phyloP scores from a whole-genome alignment of 768 basidiomycete genomes.

The Russula virescens region DNA sequence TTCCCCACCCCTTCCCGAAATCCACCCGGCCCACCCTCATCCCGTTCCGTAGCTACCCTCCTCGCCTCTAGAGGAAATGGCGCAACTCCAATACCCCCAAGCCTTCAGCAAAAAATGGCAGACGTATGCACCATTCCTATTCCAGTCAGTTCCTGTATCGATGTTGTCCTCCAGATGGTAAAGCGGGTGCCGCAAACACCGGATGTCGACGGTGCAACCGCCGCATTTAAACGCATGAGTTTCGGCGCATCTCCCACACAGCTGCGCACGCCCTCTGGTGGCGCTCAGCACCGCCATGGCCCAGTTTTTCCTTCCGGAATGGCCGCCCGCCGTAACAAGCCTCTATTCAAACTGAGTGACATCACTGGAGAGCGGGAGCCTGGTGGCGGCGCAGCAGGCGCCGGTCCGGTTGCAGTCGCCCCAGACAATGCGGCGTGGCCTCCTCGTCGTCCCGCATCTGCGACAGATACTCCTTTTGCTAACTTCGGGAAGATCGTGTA shows the following conservation, averaged over 20 bases:
- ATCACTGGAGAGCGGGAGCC: conserved; percentile 39
- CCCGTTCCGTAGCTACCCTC: conserved; percentile 36
- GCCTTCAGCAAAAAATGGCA: conserved; percentile 90
- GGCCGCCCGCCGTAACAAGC: conserved; percentile 42
- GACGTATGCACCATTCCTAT: conserved; percentile 47
- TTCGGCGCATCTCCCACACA: conserved; percentile 23
- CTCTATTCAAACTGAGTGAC: conserved; percentile 57
- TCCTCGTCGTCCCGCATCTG: conserved; percentile 27
- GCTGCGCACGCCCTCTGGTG: conserved; percentile 26
- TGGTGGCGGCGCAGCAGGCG: conserved; percentile 52
- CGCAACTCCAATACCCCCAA: conserved; percentile 76
- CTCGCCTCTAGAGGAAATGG: conserved; percentile 39
- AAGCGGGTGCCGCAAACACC: conserved; percentile 34
- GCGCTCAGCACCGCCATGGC: conserved; percentile 34
- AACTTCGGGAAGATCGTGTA: conserved; percentile 95
- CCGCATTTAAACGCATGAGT: conserved; percentile 37
- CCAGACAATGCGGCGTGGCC: conserved; percentile 39
- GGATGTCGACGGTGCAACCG: conserved; percentile 38
- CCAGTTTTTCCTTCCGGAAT: conserved; percentile 35
- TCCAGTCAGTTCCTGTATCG: conserved; percentile 19
- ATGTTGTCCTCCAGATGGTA: conserved; percentile 39
- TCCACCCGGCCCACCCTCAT: conserved; percentile 21
- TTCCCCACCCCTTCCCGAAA: conserved; percentile 23
- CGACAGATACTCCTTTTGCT: conserved; percentile 73
- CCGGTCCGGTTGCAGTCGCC: conserved; percentile 66